Evolutionary conservation across 805 yeast genomes (phyloP), one percentile per base, ranked within the genome.

Genomic region (Yarrowia osloensis): DNA sequence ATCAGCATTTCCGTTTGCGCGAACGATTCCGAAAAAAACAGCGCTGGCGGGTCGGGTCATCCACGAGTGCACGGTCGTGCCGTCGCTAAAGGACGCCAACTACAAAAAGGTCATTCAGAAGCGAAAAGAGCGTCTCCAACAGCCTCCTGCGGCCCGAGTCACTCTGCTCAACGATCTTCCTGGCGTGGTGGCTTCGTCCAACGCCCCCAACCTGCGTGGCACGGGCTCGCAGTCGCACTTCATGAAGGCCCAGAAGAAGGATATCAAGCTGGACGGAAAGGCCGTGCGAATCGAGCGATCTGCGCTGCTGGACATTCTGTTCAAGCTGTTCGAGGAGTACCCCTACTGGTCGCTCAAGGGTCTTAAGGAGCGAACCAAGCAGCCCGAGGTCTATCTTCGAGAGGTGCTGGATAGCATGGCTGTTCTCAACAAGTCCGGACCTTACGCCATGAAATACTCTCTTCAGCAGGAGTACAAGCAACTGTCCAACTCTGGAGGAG

Each of bases 311-410:
- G 97, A 93, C 77, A 79, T 90, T 71, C 80, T 95, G 71, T 95
- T 95, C 85, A 84, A 89, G 72, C 81, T 94, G 73, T 95, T 95
- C 77, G 97, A 92, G 77, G 96, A 93, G 76, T 91, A 89, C 76
- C 98, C 94, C 75, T 95, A 93, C 77, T 95, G 99, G 99, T 87
- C 95, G 12, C 83, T 95, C 82, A 92, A 92, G 78, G 97, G 97
- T 44, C 81, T 95, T 69, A 89, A 91, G 74, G 99, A 95, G 76
- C 85, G 97, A 71, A 92, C 98, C 2, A 88, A 88, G 73, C 99
- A 95, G 81, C 99, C 99, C 1, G 99, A 95, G 76, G 77, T 74
- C 17, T 96, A 90, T 76, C 81, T 95, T 70, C 91, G 93, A 75
- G 97, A 93, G 75, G 90, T 95, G 68, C 80, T 95, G 59, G 99